Base-by-base conservation (phyloP, 2,329 filamentous ascomycete species). In the Mycosphaerelloides madeirae region DNA sequence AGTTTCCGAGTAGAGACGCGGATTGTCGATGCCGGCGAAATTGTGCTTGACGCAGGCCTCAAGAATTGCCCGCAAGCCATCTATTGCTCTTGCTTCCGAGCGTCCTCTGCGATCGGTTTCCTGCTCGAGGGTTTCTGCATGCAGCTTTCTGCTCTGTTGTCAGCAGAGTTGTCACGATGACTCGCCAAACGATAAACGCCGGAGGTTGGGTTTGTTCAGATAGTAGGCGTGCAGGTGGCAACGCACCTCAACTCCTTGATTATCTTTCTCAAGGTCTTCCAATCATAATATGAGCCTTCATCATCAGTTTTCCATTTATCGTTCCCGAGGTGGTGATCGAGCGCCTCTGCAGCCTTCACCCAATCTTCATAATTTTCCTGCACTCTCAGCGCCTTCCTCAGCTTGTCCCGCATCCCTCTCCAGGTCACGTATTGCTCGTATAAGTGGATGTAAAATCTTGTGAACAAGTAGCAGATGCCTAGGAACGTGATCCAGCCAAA, bases 41-140 rank as follows among this genome's bases (percentile, higher is more conserved):
- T 98, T 97, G 68, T 90, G 95, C 76, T 96, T 98, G 57, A 96
- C 85, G 63, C 90, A 97, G 12, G 87, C 87, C 69, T 95, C 88
- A 15, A 94, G 73, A 47, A 97, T 68, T 1, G 77, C 77, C 50
- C 82, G 84, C 43, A 98, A 74, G 43, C 93, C 87, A 51, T 91
- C 84, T 2, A 88, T 72, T 0, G 83, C 76, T 46, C 77, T 71
- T 7, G 68, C 64, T 14, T 49, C 43, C 14, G 43, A 31, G 37
- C 43, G 47, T 16, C 46, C 33, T 11, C 38, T 22, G 29, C 69
- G 11, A 63, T 66, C 56, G 76, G 42, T 62, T 16, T 42, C 32
- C 12, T 22, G 29, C 64, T 85, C 80, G 41, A 78, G 72, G 8
- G 75, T 72, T 48, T 64, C 66, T 42, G 66, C 61, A 29, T 86